phyloP scores from a whole-genome alignment of 257 asterid genomes.

The Vinca minor region DNA sequence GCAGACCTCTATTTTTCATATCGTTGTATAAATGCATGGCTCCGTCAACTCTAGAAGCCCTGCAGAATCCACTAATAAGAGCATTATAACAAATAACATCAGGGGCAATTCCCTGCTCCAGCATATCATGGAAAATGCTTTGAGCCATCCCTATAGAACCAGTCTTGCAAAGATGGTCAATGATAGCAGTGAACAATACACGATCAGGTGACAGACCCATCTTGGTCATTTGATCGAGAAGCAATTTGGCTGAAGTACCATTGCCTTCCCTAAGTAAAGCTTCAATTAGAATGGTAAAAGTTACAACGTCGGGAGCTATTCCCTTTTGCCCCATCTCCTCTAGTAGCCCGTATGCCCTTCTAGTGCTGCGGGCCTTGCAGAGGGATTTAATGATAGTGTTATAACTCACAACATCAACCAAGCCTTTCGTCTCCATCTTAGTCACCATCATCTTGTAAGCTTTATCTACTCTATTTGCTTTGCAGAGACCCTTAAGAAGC shows the following conservation, averaged over 20 bases:
- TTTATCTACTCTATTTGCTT: conserved; percentile 61
- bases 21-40: conserved; percentile 63
- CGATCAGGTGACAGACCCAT: conserved; percentile 54
- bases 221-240: conserved; percentile 64
- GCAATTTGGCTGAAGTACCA: conserved; percentile 45
- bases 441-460: conserved; percentile 51
- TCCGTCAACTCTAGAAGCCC: conserved; percentile 51
- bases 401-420: conserved; percentile 74
- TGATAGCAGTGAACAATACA: conserved; percentile 54
- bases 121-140: conserved; percentile 55
- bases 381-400: conserved; percentile 68
- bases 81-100: conserved; percentile 75
- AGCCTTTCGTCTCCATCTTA: conserved; percentile 68
- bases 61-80: conserved; percentile 66
- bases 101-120: conserved; percentile 54
- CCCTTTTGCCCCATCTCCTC: conserved; percentile 73
- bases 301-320: conserved; percentile 62
- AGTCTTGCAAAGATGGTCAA: conserved; percentile 60
- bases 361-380: conserved; percentile 45
- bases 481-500: conserved; percentile 80
- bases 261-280: conserved; percentile 62
- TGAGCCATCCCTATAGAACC: conserved; percentile 54
- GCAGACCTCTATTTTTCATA: conserved; percentile 53
- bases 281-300: conserved; percentile 70
- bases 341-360: conserved; percentile 53